Percentiles rank a stretch among this genome's conserved stretches.
Evolutionary conservation across 2,329 filamentous ascomycete species (phyloP).

Genomic region (Neobulgaria alba): DNA sequence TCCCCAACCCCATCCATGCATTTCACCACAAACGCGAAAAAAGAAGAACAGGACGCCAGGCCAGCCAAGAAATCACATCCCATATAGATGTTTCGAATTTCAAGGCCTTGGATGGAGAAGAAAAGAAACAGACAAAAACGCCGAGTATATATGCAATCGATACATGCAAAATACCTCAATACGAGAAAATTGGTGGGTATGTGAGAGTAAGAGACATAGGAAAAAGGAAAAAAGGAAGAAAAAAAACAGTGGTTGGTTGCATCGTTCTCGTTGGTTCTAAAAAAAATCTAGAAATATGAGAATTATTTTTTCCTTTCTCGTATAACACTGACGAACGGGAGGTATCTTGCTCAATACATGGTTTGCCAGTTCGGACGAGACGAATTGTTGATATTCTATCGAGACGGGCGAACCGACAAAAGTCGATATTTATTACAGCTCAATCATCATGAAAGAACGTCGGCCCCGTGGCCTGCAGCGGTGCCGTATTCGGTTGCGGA

Average conservation of each 20-base stretch:
- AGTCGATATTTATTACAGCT: not conserved
- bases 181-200: too few relatives aligned
- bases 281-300: not conserved
- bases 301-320: not conserved
- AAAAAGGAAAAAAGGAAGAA: not conserved
- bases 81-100: too few relatives aligned
- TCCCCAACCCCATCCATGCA: not conserved
- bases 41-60: not conserved
- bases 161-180: too few relatives aligned
- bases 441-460: conserved; percentile 27
- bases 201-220: not conserved
- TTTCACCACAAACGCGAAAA: not conserved
- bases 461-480: conserved; percentile 20
- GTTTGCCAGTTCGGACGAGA: not conserved
- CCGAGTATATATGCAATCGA: too few relatives aligned
- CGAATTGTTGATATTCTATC: not conserved
- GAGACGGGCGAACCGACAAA: not conserved
- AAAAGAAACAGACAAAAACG: not conserved
- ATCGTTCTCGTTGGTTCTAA: not conserved
- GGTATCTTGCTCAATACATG: not conserved
- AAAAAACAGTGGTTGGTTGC: not conserved
- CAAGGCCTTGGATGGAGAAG: too few relatives aligned
- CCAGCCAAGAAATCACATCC: too few relatives aligned
- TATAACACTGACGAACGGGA: too few relatives aligned
- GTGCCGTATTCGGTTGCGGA: conserved; percentile 24